Evolutionary conservation across 257 asterid genomes (phyloP), one percentile per base, ranked within the genome.

Genomic region (Scutellaria galericulata): DNA sequence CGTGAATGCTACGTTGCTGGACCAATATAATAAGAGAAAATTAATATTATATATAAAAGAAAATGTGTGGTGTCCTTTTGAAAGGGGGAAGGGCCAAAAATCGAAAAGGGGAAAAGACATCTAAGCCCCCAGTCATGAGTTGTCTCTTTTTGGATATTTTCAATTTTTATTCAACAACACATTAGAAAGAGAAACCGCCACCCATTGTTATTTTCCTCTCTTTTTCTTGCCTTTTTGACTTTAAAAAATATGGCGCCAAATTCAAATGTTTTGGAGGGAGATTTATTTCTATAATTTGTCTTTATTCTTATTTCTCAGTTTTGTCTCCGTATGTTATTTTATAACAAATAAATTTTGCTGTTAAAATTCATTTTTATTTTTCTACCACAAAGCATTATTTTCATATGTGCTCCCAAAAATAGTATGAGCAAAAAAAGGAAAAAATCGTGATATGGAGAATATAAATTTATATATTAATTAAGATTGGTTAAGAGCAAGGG

Each of bases 1-100:
- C 83, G 79, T 66, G 81, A 74, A 62, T 69, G 6, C 59, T 37
- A 68, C 77, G 78, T 64, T 40, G 46, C 48, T 18, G 48, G 60
- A 6, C 14, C 14, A 7, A 45, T 8, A 1, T 2, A 40, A n/a
- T 12, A 44, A 22, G 22, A 4, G 13, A 18, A 27, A 7, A 45
- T 8, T 0, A 14, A 14, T 35, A 12, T 10, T 37, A 27, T 47
- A 53, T 39, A 11, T 7, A 7, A 39, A 37, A 37, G 14, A 53
- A 60, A 51, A 77, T 40, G 37, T 18, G 0, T 4, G 44, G 37
- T 39, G 77, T 71, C 64, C 72, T 65, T 80, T 83, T 61, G 66
- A 37, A 37, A 4, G 9, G 69, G 4, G 50, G 60, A 73, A 63
- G 70, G 64, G 82, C 50, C 62, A 6, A 62, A 20, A 18, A 8